phyloP scores from a whole-genome alignment of 768 basidiomycete species.

The Boletus edulis region DNA sequence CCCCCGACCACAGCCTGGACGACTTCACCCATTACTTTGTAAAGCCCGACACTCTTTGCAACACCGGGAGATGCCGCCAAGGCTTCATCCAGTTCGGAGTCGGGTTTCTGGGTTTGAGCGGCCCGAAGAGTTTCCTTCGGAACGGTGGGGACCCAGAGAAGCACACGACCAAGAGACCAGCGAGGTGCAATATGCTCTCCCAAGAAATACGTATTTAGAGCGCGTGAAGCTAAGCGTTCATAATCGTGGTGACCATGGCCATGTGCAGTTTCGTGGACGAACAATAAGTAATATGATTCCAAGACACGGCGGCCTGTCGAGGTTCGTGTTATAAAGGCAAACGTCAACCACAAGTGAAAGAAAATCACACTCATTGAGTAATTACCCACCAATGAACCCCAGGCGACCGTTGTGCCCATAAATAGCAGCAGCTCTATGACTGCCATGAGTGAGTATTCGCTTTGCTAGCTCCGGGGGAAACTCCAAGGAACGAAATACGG shows the following conservation, averaged over 20 bases:
- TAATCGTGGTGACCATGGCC: slow-evolving; percentile 51
- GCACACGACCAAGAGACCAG: slow-evolving; percentile 73
- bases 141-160: slow-evolving; percentile 76
- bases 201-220: slow-evolving; percentile 66
- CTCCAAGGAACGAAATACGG: slow-evolving; percentile 60
- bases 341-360: not conserved
- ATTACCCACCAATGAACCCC: slow-evolving; percentile 60
- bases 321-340: not conserved
- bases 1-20: slow-evolving; percentile 77
- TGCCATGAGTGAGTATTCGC: slow-evolving; percentile 75
- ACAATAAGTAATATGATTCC: slow-evolving; percentile 70
- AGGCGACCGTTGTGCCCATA: slow-evolving; percentile 72
- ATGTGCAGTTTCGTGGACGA: slow-evolving; percentile 56
- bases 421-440: slow-evolving; percentile 64
- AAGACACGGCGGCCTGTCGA: slow-evolving; percentile 70
- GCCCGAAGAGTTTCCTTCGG: slow-evolving; percentile 33
- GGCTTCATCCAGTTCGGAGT: slow-evolving; percentile 28
- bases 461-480: slow-evolving; percentile 71
- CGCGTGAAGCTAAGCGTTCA: slow-evolving; percentile 52
- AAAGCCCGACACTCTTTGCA: slow-evolving; percentile 60
- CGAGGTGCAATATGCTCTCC: slow-evolving; percentile 70
- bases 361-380: not conserved
- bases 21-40: slow-evolving; percentile 75
- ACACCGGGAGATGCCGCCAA: slow-evolving; percentile 34
- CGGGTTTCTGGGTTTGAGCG: slow-evolving; percentile 12